These are phyloP conservation scores for Hanseniaspora meyeri DNA, from an alignment of 805 yeast genomes.

Conservation along the genomic window DNA sequence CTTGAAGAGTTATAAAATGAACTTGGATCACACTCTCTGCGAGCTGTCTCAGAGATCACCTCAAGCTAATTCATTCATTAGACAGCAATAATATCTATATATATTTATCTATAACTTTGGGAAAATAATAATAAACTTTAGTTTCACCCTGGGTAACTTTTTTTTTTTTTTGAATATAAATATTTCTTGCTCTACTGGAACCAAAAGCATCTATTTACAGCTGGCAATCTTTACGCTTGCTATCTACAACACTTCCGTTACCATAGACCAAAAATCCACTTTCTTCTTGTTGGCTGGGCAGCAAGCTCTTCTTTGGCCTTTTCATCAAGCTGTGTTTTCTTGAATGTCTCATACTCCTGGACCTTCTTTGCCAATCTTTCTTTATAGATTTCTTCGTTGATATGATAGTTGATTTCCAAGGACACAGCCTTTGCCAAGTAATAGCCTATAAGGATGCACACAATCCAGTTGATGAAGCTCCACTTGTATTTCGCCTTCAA, in stretches of 20 bases:
- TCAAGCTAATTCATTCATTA: neutral
- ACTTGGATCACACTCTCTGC: neutral
- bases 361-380: neutral
- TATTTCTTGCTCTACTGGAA: too few relatives aligned
- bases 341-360: slow-evolving; percentile 4
- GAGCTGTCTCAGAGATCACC: neutral
- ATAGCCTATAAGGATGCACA: slow-evolving; percentile 10
- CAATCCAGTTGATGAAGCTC: slow-evolving; percentile 9
- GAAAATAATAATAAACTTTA: neutral
- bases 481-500: slow-evolving; percentile 7
- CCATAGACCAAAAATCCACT: slow-evolving; percentile 11
- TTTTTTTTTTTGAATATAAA: too few relatives aligned
- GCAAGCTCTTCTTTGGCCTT: neutral
- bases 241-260: neutral
- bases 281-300: neutral
- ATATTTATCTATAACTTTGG: neutral
- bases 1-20: neutral
- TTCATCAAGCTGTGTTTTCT: neutral
- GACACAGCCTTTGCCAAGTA: slow-evolving; percentile 9
- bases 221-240: too few relatives aligned
- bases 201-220: too few relatives aligned
- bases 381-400: slow-evolving; percentile 7
- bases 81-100: neutral
- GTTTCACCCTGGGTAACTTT: neutral
- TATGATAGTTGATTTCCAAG: slow-evolving; percentile 10